phyloP scores from a whole-genome alignment of 169 alveolate genomes.

The Theileria parva region DNA sequence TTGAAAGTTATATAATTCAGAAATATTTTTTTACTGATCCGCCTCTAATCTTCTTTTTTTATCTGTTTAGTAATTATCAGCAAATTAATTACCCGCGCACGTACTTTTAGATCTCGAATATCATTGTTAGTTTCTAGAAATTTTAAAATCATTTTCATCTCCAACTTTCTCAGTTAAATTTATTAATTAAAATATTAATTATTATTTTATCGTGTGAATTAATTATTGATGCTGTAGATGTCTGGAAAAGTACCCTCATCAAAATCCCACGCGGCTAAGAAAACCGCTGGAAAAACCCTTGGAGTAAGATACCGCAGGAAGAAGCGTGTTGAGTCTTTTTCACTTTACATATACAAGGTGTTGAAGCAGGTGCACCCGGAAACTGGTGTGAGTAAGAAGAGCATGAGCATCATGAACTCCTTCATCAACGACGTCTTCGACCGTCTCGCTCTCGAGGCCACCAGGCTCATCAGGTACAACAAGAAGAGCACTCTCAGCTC shows the following conservation, averaged over 20 bases:
- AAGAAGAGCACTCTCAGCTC: constrained; percentile 97
- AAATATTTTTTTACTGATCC: not conserved
- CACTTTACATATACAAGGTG: constrained; percentile 98
- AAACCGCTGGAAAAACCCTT: constrained; percentile 86
- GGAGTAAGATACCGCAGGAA: constrained; percentile 88
- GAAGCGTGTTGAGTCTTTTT: constrained; percentile 94
- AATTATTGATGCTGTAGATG: constrained; percentile 47
- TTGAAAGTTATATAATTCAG: not conserved
- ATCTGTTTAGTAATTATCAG: not conserved
- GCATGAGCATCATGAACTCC: constrained; percentile 99
- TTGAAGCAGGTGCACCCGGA: constrained; percentile 98
- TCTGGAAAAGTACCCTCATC: constrained; percentile 87
- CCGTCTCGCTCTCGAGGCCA: constrained; percentile 95
- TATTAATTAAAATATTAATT: no score
- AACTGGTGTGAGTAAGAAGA: constrained; percentile 96
- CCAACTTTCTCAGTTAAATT: not conserved
- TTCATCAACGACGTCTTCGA: constrained; percentile 96
- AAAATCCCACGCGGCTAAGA: constrained; percentile 86
- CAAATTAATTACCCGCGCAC: not conserved
- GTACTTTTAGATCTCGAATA: not conserved
- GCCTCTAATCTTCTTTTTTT: not conserved
- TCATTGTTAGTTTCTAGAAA: not conserved
- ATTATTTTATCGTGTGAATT: no score
- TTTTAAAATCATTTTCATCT: no score
- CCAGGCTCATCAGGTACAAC: constrained; percentile 94